These are phyloP conservation scores for Micractinium sp. DNA, from an alignment of 139 green algal species.

Conservation along the genomic window DNA sequence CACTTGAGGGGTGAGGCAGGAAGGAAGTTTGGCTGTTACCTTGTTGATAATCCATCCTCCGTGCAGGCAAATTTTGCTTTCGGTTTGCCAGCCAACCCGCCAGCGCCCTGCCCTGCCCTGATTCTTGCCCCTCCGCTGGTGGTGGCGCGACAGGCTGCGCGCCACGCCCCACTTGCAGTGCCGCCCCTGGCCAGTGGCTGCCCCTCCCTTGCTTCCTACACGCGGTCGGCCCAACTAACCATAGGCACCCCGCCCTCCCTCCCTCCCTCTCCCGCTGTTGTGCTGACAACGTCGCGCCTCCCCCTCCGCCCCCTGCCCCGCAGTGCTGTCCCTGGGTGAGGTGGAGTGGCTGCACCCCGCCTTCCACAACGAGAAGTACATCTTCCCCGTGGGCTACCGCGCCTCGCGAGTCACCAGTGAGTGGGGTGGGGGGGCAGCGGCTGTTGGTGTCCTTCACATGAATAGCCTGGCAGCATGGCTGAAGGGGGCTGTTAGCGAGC, in stretches of 20 bases:
- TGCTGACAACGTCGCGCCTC: no score
- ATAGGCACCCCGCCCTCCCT: background rate
- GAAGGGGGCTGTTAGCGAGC: no score
- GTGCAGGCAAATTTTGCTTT: no score
- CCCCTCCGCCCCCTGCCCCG: background rate
- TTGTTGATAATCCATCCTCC: background rate
- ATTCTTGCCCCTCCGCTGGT: background rate
- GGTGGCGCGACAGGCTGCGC: background rate
- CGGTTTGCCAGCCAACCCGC: no score
- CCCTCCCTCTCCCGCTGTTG: background rate
- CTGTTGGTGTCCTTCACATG: no score
- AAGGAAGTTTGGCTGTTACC: background rate
- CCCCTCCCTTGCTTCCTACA: background rate
- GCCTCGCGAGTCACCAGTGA: constrained; percentile 38
- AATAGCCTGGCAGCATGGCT: no score
- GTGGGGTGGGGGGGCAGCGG: background rate
- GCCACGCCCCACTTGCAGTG: background rate
- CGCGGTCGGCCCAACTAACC: no score
- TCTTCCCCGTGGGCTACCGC: constrained; percentile 76
- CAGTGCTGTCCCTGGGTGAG: constrained; percentile 65
- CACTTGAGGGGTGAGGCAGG: background rate
- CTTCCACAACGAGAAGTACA: constrained; percentile 74
- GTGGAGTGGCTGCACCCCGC: constrained; percentile 71
- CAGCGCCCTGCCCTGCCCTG: background rate
- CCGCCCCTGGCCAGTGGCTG: background rate